Conservation (phyloP, 345 rosid species). For the Nasturtium officinale region DNA sequence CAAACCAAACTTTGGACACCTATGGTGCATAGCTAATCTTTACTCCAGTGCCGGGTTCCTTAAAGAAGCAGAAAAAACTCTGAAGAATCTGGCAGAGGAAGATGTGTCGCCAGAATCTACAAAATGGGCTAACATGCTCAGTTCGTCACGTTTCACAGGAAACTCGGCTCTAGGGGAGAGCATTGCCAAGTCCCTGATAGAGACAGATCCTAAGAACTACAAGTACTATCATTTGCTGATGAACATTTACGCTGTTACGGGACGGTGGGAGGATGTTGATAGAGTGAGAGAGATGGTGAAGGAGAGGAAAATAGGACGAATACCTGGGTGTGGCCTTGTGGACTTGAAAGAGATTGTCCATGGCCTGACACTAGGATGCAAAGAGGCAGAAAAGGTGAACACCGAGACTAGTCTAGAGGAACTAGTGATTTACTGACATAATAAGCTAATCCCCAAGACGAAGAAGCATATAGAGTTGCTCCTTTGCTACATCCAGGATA, state of each 20-base stretch:
- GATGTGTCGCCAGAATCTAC: constrained; percentile 50
- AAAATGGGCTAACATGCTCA: constrained; percentile 59
- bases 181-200: constrained; percentile 55
- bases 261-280: constrained; percentile 60
- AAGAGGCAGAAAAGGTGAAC: constrained; percentile 22
- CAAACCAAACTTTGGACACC: constrained; percentile 75
- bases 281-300: constrained; percentile 55
- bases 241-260: constrained; percentile 61
- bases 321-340: constrained; percentile 61
- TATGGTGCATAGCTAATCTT: constrained; percentile 83
- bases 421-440: constrained; percentile 27
- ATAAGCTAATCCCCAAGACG: background rate
- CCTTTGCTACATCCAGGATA: constrained; percentile 23
- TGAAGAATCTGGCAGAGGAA: constrained; percentile 49
- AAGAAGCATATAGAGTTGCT: background rate
- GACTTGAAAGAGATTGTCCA: constrained; percentile 71
- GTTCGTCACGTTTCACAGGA: constrained; percentile 54
- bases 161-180: constrained; percentile 51
- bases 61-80: constrained; percentile 54
- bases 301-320: constrained; percentile 47
- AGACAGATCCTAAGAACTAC: constrained; percentile 58
- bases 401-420: constrained; percentile 32
- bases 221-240: constrained; percentile 56
- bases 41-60: constrained; percentile 46
- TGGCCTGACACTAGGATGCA: constrained; percentile 20